Evolutionary conservation across 495 filamentous ascomycete genomes (phyloP).

Genomic region (Aspergillus avenaceus): DNA sequence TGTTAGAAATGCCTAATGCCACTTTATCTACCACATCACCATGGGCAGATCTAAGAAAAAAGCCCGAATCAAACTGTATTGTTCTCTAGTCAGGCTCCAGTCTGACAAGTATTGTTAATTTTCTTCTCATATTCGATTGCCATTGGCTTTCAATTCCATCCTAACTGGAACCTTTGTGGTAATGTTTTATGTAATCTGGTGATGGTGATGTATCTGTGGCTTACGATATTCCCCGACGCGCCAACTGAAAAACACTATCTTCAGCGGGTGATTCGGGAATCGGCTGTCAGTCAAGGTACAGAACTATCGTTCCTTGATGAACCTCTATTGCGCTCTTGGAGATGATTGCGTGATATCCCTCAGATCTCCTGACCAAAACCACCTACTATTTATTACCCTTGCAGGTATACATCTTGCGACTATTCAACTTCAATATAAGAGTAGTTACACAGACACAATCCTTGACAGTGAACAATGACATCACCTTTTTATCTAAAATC

Average conservation of each 20-base stretch:
- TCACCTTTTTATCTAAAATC: neutral
- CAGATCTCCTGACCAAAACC: neutral
- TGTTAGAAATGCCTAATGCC: neutral
- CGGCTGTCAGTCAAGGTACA: too few species aligned
- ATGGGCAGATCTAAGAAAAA: too few species aligned
- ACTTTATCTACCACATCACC: too few species aligned
- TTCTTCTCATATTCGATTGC: neutral
- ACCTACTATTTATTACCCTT: neutral
- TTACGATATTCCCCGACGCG: neutral
- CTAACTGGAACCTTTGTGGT: too few species aligned
- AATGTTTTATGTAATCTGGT: too few species aligned
- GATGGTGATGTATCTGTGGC: neutral
- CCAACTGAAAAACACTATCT: neutral
- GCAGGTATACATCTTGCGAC: neutral
- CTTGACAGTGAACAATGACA: slow-evolving; percentile 1
- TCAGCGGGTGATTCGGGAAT: neutral
- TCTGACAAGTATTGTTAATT: neutral
- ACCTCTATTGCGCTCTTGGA: neutral
- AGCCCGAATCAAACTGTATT: neutral
- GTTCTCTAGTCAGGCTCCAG: neutral
- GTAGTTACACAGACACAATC: neutral
- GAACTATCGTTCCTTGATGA: too few species aligned
- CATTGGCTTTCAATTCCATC: too few species aligned
- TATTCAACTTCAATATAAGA: neutral
- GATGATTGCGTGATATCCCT: neutral